Evolutionary conservation across 331 rosid genomes (phyloP), one percentile per base, ranked within the genome.

Genomic region (Acacia concinna): DNA sequence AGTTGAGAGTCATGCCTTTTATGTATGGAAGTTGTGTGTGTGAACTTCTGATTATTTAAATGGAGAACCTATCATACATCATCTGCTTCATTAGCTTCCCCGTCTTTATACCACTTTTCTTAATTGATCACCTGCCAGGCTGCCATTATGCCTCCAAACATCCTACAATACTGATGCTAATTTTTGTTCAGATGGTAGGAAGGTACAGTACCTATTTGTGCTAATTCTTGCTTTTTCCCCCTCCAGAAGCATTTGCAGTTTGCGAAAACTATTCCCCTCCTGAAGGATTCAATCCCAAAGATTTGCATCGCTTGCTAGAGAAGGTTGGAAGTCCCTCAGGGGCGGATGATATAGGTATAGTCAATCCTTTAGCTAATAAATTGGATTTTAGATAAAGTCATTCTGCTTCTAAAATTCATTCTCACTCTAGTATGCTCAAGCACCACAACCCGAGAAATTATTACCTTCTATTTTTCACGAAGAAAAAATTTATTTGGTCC

Each of bases 231-330:
- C 1, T 41, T 78, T 78, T 77, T 25, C 37, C 25, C 37, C 80
- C 20, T 86, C 59, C 97, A 93, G 98, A 96, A 90, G 97, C 99
- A 38, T 96, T 96, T 88, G 99, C 98, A 60, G 95, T 96, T 57
- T 96, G 98, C 38, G 98, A 93, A 85, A 91, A 96, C 81, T 96
- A 93, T 83, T 89, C 94, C 38, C 97, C 99, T 84, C 98, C 98
- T 0, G 96, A 87, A 82, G 97, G 93, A 77, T 96, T 96, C 90
- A 85, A 90, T 79, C 94, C 96, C 2, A 86, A 88, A 83, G 97
- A 96, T 87, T 91, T 95, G 59, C 87, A 90, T 82, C 92, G 85
- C 82, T 87, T 94, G 66, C 90, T 94, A 79, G 98, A 91, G 86
- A 92, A 88, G 85, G 95, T 94, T 27, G 98, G 98, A 86, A 94